Evolutionary conservation across 805 yeast species (phyloP), one percentile per base, ranked within the genome.

Genomic region (Yarrowia yakushimensis): DNA sequence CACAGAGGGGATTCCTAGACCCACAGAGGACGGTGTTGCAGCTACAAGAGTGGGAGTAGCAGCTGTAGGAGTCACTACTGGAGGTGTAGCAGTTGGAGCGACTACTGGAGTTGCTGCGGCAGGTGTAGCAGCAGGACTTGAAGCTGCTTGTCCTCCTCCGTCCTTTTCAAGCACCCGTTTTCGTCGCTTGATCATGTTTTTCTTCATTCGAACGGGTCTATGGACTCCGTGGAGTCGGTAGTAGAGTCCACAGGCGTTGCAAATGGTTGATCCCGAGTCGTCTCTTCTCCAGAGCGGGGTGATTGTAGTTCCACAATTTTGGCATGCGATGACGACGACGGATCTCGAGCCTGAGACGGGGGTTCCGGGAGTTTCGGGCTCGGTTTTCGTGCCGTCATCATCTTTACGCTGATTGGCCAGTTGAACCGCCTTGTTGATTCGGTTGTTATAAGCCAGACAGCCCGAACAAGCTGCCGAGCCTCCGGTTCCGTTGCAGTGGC

Each of bases 211-310:
- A 17, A 84, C 85, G 1, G 96, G 96, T 55, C 96, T 78, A 68
- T 87, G 91, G 39, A 78, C 77, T 0, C 93, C 92, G 69, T 88
- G 96, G 43, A 90, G 78, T 63, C 85, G 77, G 72, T 83, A 85
- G 72, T 89, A 90, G 30, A 90, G 74, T 13, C 80, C 96, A 75
- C 96, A 89, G 0, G 96, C 96, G 69, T 89, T 89, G 77, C 96
- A 89, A 23, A 90, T 88, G 25, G 91, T 87, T 68, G 88, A 85
- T 4, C 96, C 96, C 6, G 79, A 79, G 66, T 85, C 91, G 71
- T 88, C 92, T 65, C 96, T 77, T 70, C 96, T 79, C 96, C 96
- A 89, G 12, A 89, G 75, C 0, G 96, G 96, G 0, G 96, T 89
- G 63, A 87, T 87, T 1, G 94, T 89, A 12, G 94, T 87, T 2